Base-by-base conservation (phyloP, 2,329 filamentous ascomycete species). In the Penicillium sp. region DNA sequence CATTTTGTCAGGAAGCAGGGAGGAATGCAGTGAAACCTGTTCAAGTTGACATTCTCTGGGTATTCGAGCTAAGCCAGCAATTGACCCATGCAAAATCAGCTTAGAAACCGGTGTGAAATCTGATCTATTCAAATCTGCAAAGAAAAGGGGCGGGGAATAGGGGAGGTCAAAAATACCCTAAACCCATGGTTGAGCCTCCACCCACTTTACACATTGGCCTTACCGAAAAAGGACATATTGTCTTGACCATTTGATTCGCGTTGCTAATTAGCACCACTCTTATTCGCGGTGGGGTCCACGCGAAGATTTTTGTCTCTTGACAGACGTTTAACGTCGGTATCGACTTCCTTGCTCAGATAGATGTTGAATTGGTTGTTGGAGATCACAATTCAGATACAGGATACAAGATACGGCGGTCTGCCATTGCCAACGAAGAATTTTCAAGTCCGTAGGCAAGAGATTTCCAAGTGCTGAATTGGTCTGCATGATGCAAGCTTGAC, bases 101-200 rank as follows among this genome's bases (percentile, higher is more conserved):
- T 9, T 21, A 7, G 8, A 24, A 27, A 47, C 6, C 6, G 31
- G n/a, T 14, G n/a, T 45, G 14, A 14, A 29, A 43, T 35, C 48
- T 37, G 21, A 48, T 19, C 26, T 47, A 22, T 41, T 33, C 14
- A 27, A 46, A 35, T 21, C 48, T 58, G 53, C 55, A 55, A 59
- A 41, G 55, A 63, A 64, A 62, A 59, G 58, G 60, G 59, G 59
- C 52, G 57, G 59, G 59, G 61, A 59, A 64, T 39, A 56, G 48
- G 41, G 47, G 50, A 48, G 45, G 43, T 47, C 31, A 62, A 63
- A 61, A 62, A 61, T 61, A 61, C 57, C 26, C 37, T 35, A 44
- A 56, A 62, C 52, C 68, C 67, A 67, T 65, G 69, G 68, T 65
- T 72, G 63, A 68, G 64, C 65, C 68, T 68, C 69, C 66, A 62